Evolutionary conservation across 2,329 filamentous ascomycete species (phyloP).

Genomic region (Gnomoniopsis smithogilvyi): DNA sequence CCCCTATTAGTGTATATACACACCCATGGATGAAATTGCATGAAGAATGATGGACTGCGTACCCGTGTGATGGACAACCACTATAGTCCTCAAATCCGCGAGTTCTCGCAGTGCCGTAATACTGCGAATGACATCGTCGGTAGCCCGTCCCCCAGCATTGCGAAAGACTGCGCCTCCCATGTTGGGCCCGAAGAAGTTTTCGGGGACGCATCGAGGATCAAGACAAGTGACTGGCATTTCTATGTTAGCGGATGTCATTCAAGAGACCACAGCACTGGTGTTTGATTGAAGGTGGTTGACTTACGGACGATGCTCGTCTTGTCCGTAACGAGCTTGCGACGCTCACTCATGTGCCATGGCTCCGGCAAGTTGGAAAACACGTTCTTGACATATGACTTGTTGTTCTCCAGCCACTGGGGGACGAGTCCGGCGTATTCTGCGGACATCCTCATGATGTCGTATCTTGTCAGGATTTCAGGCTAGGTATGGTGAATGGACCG

Average conservation of each 20-base stretch:
- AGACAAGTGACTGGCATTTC: slow-evolving; percentile 8
- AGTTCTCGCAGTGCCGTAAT: background rate
- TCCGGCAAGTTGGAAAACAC: slow-evolving; percentile 2
- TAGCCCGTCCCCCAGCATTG: slow-evolving; percentile 12
- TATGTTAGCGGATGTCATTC: background rate
- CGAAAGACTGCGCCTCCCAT: slow-evolving; percentile 8
- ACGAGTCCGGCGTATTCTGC: background rate
- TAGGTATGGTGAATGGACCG: background rate
- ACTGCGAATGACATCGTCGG: slow-evolving; percentile 11
- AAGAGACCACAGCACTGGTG: background rate
- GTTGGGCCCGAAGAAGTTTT: slow-evolving; percentile 9
- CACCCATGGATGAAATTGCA: background rate
- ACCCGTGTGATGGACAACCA: slow-evolving; percentile 12
- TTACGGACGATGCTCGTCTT: slow-evolving; percentile 2
- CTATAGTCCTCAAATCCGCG: slow-evolving; percentile 3
- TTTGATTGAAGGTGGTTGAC: background rate
- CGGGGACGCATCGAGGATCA: slow-evolving; percentile 13
- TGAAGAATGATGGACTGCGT: background rate
- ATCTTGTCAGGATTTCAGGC: background rate
- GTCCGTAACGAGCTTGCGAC: background rate
- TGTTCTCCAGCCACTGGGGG: slow-evolving; percentile 9
- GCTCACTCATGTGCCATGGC: slow-evolving; percentile 12
- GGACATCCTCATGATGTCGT: background rate
- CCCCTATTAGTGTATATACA: background rate
- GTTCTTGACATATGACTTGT: slow-evolving; percentile 5